A percentile compares a stretch with the other conserved stretches of the same genome.
Conservation (phyloP, 1,284 basidiomycete species). For the Sphaerobolus stellatus region DNA sequence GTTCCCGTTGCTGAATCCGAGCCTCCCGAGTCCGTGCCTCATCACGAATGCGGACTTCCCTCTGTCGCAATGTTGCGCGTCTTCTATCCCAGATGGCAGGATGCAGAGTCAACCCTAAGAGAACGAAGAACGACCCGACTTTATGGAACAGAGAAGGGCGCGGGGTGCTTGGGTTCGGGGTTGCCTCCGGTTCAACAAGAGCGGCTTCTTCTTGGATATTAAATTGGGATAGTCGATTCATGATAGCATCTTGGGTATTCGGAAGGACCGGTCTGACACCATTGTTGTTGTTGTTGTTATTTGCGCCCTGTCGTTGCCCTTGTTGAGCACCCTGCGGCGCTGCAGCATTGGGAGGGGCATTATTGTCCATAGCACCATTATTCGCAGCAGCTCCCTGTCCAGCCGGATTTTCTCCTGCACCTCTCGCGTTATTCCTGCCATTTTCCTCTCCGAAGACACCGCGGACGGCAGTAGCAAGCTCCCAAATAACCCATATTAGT, state of each 20-base stretch:
- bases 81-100: slow-evolving; percentile 76
- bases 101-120: slow-evolving; percentile 64
- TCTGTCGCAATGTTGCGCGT: slow-evolving; percentile 52
- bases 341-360: slow-evolving; percentile 13
- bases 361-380: slow-evolving; percentile 9
- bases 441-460: slow-evolving; percentile 39
- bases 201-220: slow-evolving; percentile 58
- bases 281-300: slow-evolving; percentile 17
- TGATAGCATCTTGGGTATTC: slow-evolving; percentile 28
- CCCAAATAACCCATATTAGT: slow-evolving; percentile 70
- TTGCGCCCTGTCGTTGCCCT: neutral
- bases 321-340: neutral
- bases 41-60: slow-evolving; percentile 67
- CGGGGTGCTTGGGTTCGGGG: slow-evolving; percentile 25
- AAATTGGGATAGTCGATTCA: slow-evolving; percentile 57
- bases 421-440: slow-evolving; percentile 15
- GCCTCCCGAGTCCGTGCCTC: slow-evolving; percentile 56
- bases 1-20: slow-evolving; percentile 11
- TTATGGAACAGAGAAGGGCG: slow-evolving; percentile 51
- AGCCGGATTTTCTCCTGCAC: slow-evolving; percentile 21
- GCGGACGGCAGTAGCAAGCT: slow-evolving; percentile 56
- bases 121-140: slow-evolving; percentile 50
- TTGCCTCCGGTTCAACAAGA: slow-evolving; percentile 38
- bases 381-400: slow-evolving; percentile 10
- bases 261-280: slow-evolving; percentile 17